phyloP scores from a whole-genome alignment of 1,284 basidiomycete species.

The Cutaneotrichosporon arboriforme region DNA sequence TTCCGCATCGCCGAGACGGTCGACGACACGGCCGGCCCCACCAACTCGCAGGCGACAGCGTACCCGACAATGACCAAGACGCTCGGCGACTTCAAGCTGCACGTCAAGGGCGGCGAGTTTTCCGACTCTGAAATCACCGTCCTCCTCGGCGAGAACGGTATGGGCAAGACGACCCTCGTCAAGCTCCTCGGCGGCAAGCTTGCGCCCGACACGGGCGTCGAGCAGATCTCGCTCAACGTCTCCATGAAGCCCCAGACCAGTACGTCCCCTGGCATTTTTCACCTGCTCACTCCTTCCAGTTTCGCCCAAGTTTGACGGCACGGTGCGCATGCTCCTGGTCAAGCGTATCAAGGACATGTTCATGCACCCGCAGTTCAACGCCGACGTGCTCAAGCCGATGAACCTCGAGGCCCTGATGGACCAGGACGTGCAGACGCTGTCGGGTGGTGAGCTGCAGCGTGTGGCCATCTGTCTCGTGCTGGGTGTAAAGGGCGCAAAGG shows the following conservation, averaged over 20 bases:
- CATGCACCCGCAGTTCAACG: conserved; percentile 96
- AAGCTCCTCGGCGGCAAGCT: conserved; percentile 81
- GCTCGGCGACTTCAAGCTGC: conserved; percentile 84
- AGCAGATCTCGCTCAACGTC: conserved; percentile 67
- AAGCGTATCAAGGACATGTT: conserved; percentile 90
- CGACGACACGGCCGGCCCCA: conserved; percentile 69
- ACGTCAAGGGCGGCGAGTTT: conserved; percentile 78
- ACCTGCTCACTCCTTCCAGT: conserved; percentile 52
- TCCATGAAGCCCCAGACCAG: conserved; percentile 83
- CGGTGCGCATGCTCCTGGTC: conserved; percentile 82
- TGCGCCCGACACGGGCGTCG: conserved; percentile 72
- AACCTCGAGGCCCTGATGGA: conserved; percentile 82
- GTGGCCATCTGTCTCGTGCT: conserved; percentile 89
- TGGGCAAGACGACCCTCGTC: conserved; percentile 95
- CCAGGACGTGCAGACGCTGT: conserved; percentile 91
- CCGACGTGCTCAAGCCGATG: conserved; percentile 95
- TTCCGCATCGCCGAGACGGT: conserved; percentile 96
- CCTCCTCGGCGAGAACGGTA: conserved; percentile 95
- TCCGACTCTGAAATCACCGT: conserved; percentile 97
- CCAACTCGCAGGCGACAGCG: conserved; percentile 76
- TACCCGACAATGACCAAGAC: conserved; percentile 97
- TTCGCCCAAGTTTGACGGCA: conserved; percentile 89
- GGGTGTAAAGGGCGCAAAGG: conserved; percentile 62
- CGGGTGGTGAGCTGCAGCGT: conserved; percentile 92
- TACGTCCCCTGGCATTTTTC: conserved; percentile 19